phyloP scores from a whole-genome alignment of 2,329 filamentous ascomycete species.

The Neodidymelliopsis sp. region DNA sequence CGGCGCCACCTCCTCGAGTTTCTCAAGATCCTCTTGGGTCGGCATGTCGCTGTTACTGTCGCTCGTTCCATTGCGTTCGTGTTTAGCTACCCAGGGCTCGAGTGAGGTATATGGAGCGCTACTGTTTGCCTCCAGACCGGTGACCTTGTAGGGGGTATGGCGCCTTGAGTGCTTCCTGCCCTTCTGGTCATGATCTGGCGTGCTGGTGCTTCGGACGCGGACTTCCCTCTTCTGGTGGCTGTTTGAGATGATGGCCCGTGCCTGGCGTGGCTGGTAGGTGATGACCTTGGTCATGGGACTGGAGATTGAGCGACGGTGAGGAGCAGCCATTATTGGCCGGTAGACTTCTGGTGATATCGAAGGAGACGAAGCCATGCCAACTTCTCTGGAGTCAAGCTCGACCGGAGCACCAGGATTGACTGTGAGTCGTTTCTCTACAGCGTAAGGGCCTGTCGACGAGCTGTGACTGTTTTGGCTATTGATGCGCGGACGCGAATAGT shows the following conservation, averaged over 20 bases:
- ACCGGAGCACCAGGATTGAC: conserved; percentile 21
- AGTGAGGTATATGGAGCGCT: conserved; percentile 32
- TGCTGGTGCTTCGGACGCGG: conserved; percentile 17
- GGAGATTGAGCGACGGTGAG: conserved; percentile 24
- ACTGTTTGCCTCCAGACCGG: conserved; percentile 10
- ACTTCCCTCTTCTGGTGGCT: conserved; percentile 19
- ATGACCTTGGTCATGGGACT: conserved; percentile 24
- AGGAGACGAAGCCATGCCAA: conserved; percentile 10
- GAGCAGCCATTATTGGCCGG: conserved; percentile 15
- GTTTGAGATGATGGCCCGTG: conserved; percentile 13
- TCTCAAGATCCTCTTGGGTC: conserved; percentile 33
- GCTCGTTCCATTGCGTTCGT: conserved; percentile 31
- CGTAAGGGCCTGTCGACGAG: conserved; percentile 21
- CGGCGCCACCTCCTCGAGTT: conserved; percentile 31
- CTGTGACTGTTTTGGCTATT: conserved; percentile 19
- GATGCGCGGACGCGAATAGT: conserved; percentile 30
- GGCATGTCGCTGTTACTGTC: conserved; percentile 30
- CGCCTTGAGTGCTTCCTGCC: conserved; percentile 36
- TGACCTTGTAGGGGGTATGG: conserved; percentile 37
- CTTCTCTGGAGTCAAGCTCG: conserved; percentile 30
- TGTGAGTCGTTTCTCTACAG: conserved; percentile 15
- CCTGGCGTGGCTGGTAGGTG: conserved; percentile 20
- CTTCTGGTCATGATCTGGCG: conserved; percentile 11
- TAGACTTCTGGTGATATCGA: conserved; percentile 18
- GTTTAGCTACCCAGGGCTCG: conserved; percentile 37